Base-by-base conservation (phyloP, 2,329 filamentous ascomycete genomes). In the Tolypocladium album region DNA sequence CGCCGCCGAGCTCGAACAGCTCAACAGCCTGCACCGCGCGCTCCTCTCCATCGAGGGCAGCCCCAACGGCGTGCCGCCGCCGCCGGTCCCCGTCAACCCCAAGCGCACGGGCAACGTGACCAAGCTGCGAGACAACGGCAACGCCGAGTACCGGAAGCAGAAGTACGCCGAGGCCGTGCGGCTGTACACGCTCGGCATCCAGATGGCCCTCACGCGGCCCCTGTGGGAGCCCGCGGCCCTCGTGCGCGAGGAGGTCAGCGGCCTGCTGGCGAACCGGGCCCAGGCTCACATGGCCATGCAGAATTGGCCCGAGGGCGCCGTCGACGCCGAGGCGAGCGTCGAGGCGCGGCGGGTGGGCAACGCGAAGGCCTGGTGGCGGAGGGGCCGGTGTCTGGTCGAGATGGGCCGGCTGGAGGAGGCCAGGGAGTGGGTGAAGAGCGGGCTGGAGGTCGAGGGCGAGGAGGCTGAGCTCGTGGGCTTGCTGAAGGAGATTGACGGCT, bases 361-460 rank as follows among this genome's bases (percentile, higher is more conserved):
- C 73, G 86, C 90, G 1, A 97, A 97, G 84, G 92, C 87, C 0
- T 97, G 93, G 91, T 97, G 91, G 88, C 81, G 94, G 63, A 81
- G 90, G 63, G 94, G 90, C 12, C 86, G 86, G 77, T 95, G 91
- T 71, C 75, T 97, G 70, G 76, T 88, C 65, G 94, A 99, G 84
- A 97, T 97, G 94, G 88, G 89, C 1, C 76, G 93, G 62, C 76
- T 90, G 69, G 86, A 89, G 59, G 93, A 97, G 83, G 92, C 92
- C 1, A 80, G 80, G 67, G 85, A 87, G 64, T 95, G 92, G 85
- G 82, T 96, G 47, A 82, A 81, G 65, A 82, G 84, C 70, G 92
- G 85, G 0, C 74, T 96, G 60, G 93, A 96, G 78, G 86, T 92
- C 71, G 92, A 96, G 77, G 88, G 88, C 15, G 85, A 82, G 74